Percentiles rank a stretch among this genome's conserved stretches.
These are phyloP conservation scores for Hemileia vastatrix DNA, from an alignment of 1,284 basidiomycete genomes.

Conservation along the genomic window DNA sequence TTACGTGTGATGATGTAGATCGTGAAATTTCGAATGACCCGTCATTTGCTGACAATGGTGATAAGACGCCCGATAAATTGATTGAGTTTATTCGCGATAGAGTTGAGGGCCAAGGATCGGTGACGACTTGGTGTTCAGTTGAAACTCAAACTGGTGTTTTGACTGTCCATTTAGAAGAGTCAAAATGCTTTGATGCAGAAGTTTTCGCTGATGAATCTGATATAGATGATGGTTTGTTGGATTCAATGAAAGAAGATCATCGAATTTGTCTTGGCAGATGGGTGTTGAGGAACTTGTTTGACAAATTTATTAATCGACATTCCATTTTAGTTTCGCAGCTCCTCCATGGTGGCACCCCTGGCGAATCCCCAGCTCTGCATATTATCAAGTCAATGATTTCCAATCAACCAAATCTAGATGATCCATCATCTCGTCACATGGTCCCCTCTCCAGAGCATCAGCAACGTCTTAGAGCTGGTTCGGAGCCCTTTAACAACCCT, in stretches of 20 bases:
- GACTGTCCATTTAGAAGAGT: conserved; percentile 74
- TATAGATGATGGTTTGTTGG: conserved; percentile 20
- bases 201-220: conserved; percentile 73
- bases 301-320: conserved; percentile 29
- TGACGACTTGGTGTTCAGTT: conserved; percentile 72
- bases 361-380: not conserved
- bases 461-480: too few species aligned
- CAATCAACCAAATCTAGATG: conserved; percentile 45
- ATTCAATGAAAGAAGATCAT: conserved; percentile 59
- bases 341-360: not conserved
- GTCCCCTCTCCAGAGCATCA: too few species aligned
- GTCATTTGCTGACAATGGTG: too few species aligned
- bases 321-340: conserved; percentile 6
- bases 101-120: conserved; percentile 83
- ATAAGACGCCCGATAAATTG: conserved; percentile 55
- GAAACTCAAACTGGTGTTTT: conserved; percentile 84
- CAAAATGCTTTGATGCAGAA: conserved; percentile 79
- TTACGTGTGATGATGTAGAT: conserved; percentile 57
- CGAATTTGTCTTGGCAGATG: conserved; percentile 37
- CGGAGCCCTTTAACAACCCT: not conserved
- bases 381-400: conserved; percentile 35
- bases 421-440: conserved; percentile 18
- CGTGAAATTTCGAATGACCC: too few species aligned
- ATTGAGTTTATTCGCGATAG: conserved; percentile 75
- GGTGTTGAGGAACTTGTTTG: conserved; percentile 41